phyloP scores from a whole-genome alignment of 768 basidiomycete genomes.

The Boletus sp. region DNA sequence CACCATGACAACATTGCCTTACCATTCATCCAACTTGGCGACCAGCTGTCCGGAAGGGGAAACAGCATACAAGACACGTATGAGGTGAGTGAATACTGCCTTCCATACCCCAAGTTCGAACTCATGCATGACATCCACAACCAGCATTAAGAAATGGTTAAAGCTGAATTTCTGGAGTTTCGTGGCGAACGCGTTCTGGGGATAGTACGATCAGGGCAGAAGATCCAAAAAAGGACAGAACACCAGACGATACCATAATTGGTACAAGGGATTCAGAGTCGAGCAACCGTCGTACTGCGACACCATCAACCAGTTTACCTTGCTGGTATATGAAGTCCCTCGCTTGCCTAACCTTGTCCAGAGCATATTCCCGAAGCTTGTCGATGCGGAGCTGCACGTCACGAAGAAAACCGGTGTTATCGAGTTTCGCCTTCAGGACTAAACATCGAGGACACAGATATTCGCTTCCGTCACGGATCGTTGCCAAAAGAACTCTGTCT shows the following conservation, averaged over 20 bases:
- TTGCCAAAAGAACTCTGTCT: neutral
- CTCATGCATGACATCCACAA: too few relatives aligned
- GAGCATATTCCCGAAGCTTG: neutral
- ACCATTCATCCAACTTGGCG: too few relatives aligned
- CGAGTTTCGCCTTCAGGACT: neutral
- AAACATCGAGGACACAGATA: neutral
- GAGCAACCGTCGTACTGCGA: neutral
- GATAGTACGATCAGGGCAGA: neutral
- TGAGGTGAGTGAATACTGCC: too few relatives aligned
- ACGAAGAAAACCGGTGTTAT: neutral
- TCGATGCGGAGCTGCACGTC: conserved; percentile 16
- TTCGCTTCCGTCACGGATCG: neutral
- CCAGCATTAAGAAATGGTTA: conserved; percentile 27
- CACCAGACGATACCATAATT: neutral
- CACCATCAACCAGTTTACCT: neutral
- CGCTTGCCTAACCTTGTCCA: neutral
- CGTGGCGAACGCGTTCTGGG: conserved; percentile 36
- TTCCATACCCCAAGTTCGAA: too few relatives aligned
- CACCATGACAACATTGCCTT: too few relatives aligned
- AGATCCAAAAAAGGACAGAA: neutral
- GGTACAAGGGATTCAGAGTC: neutral
- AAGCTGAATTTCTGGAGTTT: conserved; percentile 14
- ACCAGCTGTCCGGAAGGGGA: too few relatives aligned
- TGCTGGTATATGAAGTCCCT: neutral
- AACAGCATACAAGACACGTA: too few relatives aligned